These are phyloP conservation scores for Imleria badia DNA, from an alignment of 768 basidiomycete genomes.

Conservation along the genomic window DNA sequence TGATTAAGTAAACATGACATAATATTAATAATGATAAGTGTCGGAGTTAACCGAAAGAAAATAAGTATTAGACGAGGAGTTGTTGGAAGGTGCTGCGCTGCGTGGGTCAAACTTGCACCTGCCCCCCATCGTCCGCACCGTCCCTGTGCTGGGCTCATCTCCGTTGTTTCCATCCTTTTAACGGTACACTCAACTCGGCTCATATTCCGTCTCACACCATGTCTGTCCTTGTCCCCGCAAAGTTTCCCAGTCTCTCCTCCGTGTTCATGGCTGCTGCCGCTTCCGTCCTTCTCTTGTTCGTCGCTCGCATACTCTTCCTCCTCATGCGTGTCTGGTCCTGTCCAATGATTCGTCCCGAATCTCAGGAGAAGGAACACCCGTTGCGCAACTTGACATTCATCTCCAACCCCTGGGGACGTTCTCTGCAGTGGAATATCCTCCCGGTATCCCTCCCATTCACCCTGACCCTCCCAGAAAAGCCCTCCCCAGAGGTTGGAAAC, in stretches of 20 bases:
- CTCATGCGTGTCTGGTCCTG: constrained; percentile 30
- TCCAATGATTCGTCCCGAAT: constrained; percentile 12
- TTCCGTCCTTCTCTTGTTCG: constrained; percentile 28
- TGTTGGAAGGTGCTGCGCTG: constrained; percentile 10
- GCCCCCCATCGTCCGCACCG: constrained; percentile 8
- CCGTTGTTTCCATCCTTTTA: constrained; percentile 23
- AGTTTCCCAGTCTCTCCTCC: constrained; percentile 29
- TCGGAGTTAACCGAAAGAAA: constrained; percentile 26
- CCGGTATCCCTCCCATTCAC: constrained; percentile 30
- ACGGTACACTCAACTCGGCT: neutral
- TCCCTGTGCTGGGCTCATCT: constrained; percentile 24
- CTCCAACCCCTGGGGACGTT: constrained; percentile 14
- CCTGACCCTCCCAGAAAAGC: constrained; percentile 22
- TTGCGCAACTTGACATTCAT: neutral
- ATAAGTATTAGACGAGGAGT: constrained; percentile 22
- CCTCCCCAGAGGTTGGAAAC: constrained; percentile 7
- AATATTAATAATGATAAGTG: constrained; percentile 19
- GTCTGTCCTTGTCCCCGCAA: constrained; percentile 33
- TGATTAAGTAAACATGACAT: constrained; percentile 1
- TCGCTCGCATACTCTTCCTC: constrained; percentile 31
- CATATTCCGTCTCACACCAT: constrained; percentile 10
- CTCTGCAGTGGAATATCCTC: constrained; percentile 29
- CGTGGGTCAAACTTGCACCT: constrained; percentile 15
- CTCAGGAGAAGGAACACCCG: constrained; percentile 15
- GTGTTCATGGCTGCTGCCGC: constrained; percentile 33